phyloP scores from a whole-genome alignment of 495 filamentous ascomycete genomes.

The Penicillium cinerascens region DNA sequence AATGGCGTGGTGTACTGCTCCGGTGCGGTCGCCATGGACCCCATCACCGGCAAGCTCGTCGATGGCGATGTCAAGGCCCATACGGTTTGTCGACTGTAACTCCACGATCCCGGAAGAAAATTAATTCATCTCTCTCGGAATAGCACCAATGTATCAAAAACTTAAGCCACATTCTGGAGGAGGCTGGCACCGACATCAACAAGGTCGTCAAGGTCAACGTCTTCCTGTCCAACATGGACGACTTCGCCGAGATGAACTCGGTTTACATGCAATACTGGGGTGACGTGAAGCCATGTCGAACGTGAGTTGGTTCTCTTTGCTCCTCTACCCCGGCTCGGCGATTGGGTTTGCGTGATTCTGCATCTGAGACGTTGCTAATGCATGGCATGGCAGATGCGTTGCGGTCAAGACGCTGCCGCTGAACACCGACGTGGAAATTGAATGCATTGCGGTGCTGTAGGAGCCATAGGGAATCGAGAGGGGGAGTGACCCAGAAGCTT shows the following conservation, averaged over 20 bases:
- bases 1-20: slow-evolving; percentile 59
- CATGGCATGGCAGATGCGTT: slow-evolving; percentile 42
- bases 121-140: neutral
- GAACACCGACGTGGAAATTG: slow-evolving; percentile 69
- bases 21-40: slow-evolving; percentile 46
- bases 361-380: neutral
- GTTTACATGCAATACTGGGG: slow-evolving; percentile 57
- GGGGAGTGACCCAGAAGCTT: no score
- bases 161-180: slow-evolving; percentile 61
- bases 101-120: neutral
- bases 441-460: slow-evolving; percentile 56
- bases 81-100: slow-evolving; percentile 32
- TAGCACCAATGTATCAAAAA: slow-evolving; percentile 56
- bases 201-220: slow-evolving; percentile 71
- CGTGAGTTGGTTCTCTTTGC: slow-evolving; percentile 25
- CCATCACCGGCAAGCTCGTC: slow-evolving; percentile 39
- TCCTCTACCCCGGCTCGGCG: neutral
- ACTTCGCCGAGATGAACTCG: slow-evolving; percentile 64
- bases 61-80: slow-evolving; percentile 50
- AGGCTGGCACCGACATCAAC: slow-evolving; percentile 55
- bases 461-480: neutral
- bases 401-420: slow-evolving; percentile 63
- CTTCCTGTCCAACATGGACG: slow-evolving; percentile 65
- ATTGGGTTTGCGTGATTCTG: neutral
- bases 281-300: slow-evolving; percentile 57